Percentiles rank a stretch among this genome's conserved stretches.
Conservation (phyloP, 1,139 yeast genomes). For the Spathaspora sp. region DNA sequence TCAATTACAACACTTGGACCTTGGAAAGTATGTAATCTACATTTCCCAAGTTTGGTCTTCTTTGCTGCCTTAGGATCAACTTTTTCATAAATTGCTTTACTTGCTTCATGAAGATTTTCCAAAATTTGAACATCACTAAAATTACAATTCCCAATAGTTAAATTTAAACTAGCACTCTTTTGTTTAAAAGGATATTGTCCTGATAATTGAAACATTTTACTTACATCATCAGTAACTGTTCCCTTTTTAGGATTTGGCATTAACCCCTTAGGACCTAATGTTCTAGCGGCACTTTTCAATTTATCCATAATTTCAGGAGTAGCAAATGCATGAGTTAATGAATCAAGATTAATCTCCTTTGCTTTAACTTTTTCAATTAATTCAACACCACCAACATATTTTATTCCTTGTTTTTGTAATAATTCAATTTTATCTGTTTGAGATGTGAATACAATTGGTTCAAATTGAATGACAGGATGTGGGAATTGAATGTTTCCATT, state of each 20-base stretch:
- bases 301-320: slow-evolving; percentile 73
- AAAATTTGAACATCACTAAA: slow-evolving; percentile 78
- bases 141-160: slow-evolving; percentile 77
- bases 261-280: slow-evolving; percentile 84
- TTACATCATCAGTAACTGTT: slow-evolving; percentile 73
- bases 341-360: slow-evolving; percentile 52
- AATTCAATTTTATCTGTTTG: slow-evolving; percentile 51
- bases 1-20: slow-evolving; percentile 15
- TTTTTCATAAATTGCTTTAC: slow-evolving; percentile 54
- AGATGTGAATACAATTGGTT: slow-evolving; percentile 68
- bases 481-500: slow-evolving; percentile 76
- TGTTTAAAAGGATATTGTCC: slow-evolving; percentile 69
- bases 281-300: slow-evolving; percentile 67
- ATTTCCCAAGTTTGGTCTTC: slow-evolving; percentile 13
- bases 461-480: slow-evolving; percentile 64
- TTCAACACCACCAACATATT: slow-evolving; percentile 68
- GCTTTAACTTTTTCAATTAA: slow-evolving; percentile 60
- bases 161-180: slow-evolving; percentile 54
- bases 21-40: slow-evolving; percentile 10
- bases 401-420: slow-evolving; percentile 60
- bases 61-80: slow-evolving; percentile 12
- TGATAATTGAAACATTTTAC: slow-evolving; percentile 16
- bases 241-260: slow-evolving; percentile 89
- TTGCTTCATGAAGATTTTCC: slow-evolving; percentile 69
- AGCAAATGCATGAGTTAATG: slow-evolving; percentile 79